Percentiles rank a stretch among this genome's conserved stretches.
Conservation (phyloP, 2,329 filamentous ascomycete species). For the Xylaria sp. region DNA sequence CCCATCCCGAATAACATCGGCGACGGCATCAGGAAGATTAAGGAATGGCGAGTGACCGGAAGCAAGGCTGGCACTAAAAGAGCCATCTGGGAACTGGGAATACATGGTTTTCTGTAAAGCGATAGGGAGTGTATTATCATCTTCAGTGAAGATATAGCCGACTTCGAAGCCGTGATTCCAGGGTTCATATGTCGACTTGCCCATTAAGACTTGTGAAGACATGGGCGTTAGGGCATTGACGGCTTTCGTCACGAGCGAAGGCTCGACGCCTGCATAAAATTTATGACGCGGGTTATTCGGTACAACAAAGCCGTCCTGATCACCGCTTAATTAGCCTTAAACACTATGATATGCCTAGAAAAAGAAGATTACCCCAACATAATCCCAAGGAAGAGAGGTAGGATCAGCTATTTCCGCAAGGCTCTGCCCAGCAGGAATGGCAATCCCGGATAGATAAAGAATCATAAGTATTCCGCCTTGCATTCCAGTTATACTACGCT, state of each 20-base stretch:
- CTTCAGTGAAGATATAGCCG: constrained; percentile 34
- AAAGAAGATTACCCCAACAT: background rate
- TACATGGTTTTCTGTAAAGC: constrained; percentile 23
- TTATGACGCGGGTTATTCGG: constrained; percentile 11
- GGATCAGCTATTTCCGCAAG: background rate
- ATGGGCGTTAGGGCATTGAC: constrained; percentile 14
- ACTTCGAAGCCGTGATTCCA: constrained; percentile 33
- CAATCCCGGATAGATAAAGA: constrained; percentile 31
- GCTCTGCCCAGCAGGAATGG: constrained; percentile 13
- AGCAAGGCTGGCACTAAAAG: constrained; percentile 28
- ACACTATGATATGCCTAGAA: background rate
- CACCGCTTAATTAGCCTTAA: background rate
- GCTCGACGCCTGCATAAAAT: constrained; percentile 33
- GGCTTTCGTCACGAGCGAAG: constrained; percentile 20
- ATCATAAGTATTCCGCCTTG: constrained; percentile 33
- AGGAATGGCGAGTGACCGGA: constrained; percentile 35
- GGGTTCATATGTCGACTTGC: constrained; percentile 23
- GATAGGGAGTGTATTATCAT: constrained; percentile 21
- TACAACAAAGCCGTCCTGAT: constrained; percentile 15
- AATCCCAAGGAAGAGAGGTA: background rate
- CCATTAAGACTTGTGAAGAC: constrained; percentile 7
- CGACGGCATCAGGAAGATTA: constrained; percentile 15
- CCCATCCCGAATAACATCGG: constrained; percentile 16
- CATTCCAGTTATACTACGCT: constrained; percentile 32
- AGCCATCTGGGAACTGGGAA: constrained; percentile 28